Evolutionary conservation across 495 filamentous ascomycete genomes (phyloP), one percentile per base, ranked within the genome.

Genomic region (Penicillium argentinense): DNA sequence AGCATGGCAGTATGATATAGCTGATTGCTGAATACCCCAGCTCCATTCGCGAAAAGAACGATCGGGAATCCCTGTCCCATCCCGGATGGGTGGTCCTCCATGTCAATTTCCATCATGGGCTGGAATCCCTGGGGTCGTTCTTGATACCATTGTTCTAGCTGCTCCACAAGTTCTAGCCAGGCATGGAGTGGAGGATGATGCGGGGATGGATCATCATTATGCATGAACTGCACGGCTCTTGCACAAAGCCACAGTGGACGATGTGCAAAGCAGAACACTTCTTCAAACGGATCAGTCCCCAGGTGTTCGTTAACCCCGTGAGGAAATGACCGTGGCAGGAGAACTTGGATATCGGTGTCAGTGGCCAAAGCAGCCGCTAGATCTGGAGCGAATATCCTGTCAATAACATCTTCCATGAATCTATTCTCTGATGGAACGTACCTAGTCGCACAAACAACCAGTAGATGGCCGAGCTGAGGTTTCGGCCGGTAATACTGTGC

Each of bases 1-100:
- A 73, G 45, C 64, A 68, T 70, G 11, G 69, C 69, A 3, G 69
- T 72, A 44, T 74, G 70, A 39, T 74, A 74, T 1, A 75, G 40
- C 47, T 64, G 64, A 42, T 69, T 72, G 19, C 62, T 58, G n/a
- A 69, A 69, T 9, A 65, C 47, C 1, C 64, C 69, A 4, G 69
- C 62, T 19, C 64, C 69, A 43, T 64, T 69, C 2, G 68, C 60
- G 39, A 70, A 75, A 7, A 74, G 42, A 26, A 75, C 45, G 14
- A 67, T 44, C 0, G 70, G 69, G 46, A 75, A 74, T 28, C 47
- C 49, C 32, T 56, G 40, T 5, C 39, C 52, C 24, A 49, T 34
- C 1, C 50, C 61, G 13, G 56, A 36, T 4, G 40, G 18, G 6
- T 51, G 45, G 16, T 57, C 45, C 8, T 53, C 51, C 13, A 34